Percentiles rank a stretch among this genome's conserved stretches.
Evolutionary conservation across 2,329 filamentous ascomycete genomes (phyloP).

Genomic region (Fusarium verrucosum): DNA sequence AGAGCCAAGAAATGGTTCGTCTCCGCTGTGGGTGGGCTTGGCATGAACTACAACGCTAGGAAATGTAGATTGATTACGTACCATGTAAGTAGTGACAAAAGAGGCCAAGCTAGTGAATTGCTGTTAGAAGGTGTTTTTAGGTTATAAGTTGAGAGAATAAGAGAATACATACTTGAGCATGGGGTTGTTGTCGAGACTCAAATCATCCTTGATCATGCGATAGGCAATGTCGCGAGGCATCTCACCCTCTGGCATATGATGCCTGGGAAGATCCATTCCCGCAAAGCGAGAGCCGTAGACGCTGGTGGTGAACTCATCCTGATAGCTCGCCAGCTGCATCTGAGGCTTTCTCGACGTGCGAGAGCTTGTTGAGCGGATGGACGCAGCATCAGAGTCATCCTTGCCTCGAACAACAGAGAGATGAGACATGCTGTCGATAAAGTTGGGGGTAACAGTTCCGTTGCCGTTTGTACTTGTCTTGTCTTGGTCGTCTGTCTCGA

Average conservation of each 20-base stretch:
- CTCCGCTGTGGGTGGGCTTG: slow-evolving; percentile 15
- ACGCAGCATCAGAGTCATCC: slow-evolving; percentile 45
- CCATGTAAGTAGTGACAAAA: slow-evolving; percentile 97
- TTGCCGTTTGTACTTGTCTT: slow-evolving; percentile 44
- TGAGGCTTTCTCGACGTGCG: slow-evolving; percentile 44
- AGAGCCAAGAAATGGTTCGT: slow-evolving; percentile 30
- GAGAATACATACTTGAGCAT: slow-evolving; percentile 74
- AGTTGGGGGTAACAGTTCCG: slow-evolving; percentile 31
- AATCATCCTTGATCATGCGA: slow-evolving; percentile 94
- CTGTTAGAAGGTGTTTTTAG: slow-evolving; percentile 8
- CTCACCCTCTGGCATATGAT: slow-evolving; percentile 87
- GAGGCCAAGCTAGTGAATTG: slow-evolving; percentile 74
- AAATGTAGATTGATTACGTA: slow-evolving; percentile 51
- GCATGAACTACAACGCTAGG: slow-evolving; percentile 20
- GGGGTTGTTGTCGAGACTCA: slow-evolving; percentile 90
- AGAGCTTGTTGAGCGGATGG: slow-evolving; percentile 40
- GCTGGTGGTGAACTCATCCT: slow-evolving; percentile 74
- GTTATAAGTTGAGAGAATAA: not conserved
- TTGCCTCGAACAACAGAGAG: slow-evolving; percentile 56
- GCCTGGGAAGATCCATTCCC: slow-evolving; percentile 77
- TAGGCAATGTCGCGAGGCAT: slow-evolving; percentile 96
- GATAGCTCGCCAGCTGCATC: slow-evolving; percentile 60
- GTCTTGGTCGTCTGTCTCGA: slow-evolving; percentile 47
- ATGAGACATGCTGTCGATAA: slow-evolving; percentile 59
- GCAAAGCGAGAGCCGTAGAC: slow-evolving; percentile 92